Percentiles rank a stretch among this genome's conserved stretches.
Evolutionary conservation across 1,284 basidiomycete genomes (phyloP).

Genomic region (Malassezia brasiliensis): DNA sequence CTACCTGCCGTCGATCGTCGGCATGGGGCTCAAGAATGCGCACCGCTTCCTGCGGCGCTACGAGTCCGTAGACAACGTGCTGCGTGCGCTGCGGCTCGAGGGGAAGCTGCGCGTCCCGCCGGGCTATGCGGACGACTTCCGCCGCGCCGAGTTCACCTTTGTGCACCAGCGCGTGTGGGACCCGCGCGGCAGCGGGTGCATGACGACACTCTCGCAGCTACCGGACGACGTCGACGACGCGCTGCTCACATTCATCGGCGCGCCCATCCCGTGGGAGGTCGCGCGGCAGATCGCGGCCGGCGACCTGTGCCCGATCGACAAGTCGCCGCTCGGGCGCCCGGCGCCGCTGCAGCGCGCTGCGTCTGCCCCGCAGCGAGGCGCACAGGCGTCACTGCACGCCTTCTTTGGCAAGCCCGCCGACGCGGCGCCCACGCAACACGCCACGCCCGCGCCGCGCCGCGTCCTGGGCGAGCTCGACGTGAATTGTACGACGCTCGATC

Average conservation of each 20-base stretch:
- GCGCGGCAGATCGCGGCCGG: constrained; percentile 62
- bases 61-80: constrained; percentile 74
- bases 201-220: constrained; percentile 35
- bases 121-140: constrained; percentile 56
- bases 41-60: constrained; percentile 69
- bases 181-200: constrained; percentile 50
- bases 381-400: constrained; percentile 10
- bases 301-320: constrained; percentile 66
- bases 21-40: constrained; percentile 67
- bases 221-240: constrained; percentile 26
- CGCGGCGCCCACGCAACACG: too few species aligned
- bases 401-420: constrained; percentile 2
- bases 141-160: constrained; percentile 78
- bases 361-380: neutral
- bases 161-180: constrained; percentile 87
- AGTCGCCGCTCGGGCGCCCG: constrained; percentile 54
- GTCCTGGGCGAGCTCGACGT: neutral
- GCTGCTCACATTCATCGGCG: constrained; percentile 37
- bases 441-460: neutral
- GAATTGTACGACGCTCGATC: too few species aligned
- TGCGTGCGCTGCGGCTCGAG: constrained; percentile 70
- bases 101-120: constrained; percentile 73
- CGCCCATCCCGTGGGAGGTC: constrained; percentile 30
- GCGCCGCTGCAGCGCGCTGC: neutral
- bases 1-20: constrained; percentile 56